A percentile compares a stretch with the other conserved stretches of the same genome.
Evolutionary conservation across 768 basidiomycete species (phyloP).

Genomic region (Tricholoma sp.): DNA sequence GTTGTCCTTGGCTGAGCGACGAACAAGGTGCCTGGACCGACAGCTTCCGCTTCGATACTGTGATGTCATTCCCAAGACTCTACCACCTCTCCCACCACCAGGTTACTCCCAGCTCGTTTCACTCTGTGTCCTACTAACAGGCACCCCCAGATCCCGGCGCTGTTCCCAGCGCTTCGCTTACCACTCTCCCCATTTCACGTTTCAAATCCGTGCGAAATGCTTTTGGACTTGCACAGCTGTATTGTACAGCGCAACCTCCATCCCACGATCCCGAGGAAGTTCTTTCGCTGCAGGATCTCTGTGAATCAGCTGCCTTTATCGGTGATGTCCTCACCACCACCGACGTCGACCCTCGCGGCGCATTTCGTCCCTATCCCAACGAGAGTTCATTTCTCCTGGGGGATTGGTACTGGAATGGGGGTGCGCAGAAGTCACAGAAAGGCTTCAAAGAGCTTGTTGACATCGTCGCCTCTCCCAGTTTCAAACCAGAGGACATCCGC

Average conservation of each 20-base stretch:
- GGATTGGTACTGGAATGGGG: no score
- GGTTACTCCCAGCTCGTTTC: no score
- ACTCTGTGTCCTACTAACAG: not conserved
- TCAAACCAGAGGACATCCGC: slow-evolving; percentile 7
- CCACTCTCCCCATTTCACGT: not conserved
- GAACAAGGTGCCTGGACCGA: not conserved
- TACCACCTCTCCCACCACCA: not conserved
- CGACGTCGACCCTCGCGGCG: no score
- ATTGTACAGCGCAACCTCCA: not conserved
- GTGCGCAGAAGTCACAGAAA: no score
- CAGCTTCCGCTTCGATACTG: not conserved
- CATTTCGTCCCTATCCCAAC: no score
- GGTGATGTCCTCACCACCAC: no score
- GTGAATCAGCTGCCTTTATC: no score
- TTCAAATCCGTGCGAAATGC: not conserved
- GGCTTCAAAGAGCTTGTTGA: no score
- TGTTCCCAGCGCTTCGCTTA: not conserved
- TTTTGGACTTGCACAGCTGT: not conserved
- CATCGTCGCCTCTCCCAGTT: not conserved
- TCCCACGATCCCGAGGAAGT: no score
- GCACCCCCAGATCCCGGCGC: not conserved
- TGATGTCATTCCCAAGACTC: not conserved
- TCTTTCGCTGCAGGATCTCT: no score
- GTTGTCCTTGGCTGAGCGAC: not conserved
- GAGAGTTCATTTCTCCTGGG: no score